A percentile compares a stretch with the other conserved stretches of the same genome.
Evolutionary conservation across 2,329 filamentous ascomycete species (phyloP).

Genomic region (Pseudogymnoascus sp.): DNA sequence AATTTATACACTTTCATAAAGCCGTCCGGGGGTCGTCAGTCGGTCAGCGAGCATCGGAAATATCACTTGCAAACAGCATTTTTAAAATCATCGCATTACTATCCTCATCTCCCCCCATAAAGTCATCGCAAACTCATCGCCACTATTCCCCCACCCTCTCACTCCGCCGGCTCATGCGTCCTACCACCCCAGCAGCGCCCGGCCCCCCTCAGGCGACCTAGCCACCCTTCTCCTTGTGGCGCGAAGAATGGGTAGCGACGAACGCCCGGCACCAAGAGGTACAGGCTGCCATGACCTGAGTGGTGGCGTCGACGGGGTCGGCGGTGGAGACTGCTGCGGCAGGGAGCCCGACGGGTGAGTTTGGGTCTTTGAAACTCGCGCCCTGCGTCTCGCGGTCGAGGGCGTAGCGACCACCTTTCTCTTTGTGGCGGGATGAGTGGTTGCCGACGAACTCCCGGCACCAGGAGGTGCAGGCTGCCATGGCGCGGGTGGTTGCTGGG

Average conservation of each 20-base stretch:
- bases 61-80: not conserved
- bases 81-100: not conserved
- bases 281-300: not conserved
- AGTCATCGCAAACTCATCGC: not conserved
- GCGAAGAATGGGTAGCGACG: not conserved
- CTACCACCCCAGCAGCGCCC: not conserved
- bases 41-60: not conserved
- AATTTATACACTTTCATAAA: not conserved
- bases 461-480: not conserved
- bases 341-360: not conserved
- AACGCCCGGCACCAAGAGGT: not conserved
- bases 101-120: not conserved
- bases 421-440: not conserved
- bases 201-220: not conserved
- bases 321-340: not conserved
- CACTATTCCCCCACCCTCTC: not conserved
- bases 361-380: not conserved
- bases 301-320: not conserved
- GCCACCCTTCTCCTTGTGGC: not conserved
- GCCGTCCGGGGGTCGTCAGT: not conserved
- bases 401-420: not conserved
- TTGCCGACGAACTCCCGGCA: not conserved
- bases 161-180: not conserved
- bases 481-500: not conserved
- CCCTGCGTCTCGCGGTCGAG: not conserved